Conservation (phyloP, 2,329 filamentous ascomycete genomes). For the Neophaeococcomyces aloes region DNA sequence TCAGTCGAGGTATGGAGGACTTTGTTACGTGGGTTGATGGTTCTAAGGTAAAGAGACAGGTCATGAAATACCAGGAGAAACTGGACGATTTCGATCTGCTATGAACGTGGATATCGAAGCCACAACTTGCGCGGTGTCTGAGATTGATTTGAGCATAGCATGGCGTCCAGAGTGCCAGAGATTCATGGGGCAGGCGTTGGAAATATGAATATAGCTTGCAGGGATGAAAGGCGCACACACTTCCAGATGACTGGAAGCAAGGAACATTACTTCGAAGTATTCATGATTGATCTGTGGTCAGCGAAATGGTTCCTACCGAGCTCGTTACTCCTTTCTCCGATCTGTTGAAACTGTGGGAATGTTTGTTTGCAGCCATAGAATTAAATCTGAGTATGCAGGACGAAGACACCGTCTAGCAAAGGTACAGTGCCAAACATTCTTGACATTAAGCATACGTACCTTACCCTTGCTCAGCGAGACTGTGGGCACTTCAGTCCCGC, state of each 20-base stretch:
- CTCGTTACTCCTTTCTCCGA: not conserved
- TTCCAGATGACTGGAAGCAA: too few relatives aligned
- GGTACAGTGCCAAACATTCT: not conserved
- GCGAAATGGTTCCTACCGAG: too few relatives aligned
- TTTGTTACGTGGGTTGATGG: conserved; percentile 94
- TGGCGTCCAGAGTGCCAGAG: too few relatives aligned
- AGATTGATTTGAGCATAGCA: too few relatives aligned
- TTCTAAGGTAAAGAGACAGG: conserved; percentile 94
- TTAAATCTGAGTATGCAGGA: not conserved
- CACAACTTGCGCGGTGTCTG: not conserved
- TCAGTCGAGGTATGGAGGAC: conserved; percentile 84
- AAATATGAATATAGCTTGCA: too few relatives aligned
- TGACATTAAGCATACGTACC: not conserved
- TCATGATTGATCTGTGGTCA: too few relatives aligned
- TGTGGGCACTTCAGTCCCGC: too few relatives aligned
- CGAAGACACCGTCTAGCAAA: not conserved
- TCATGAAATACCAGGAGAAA: conserved; percentile 89
- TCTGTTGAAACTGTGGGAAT: not conserved
- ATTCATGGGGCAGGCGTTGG: too few relatives aligned
- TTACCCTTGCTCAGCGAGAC: not conserved
- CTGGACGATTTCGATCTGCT: conserved; percentile 91
- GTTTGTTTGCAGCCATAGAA: not conserved
- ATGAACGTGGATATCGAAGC: conserved; percentile 34
- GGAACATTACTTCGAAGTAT: too few relatives aligned
- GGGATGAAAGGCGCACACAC: too few relatives aligned